Base-by-base conservation (phyloP, 106 monocot genomes). In the Allium cepa region DNA sequence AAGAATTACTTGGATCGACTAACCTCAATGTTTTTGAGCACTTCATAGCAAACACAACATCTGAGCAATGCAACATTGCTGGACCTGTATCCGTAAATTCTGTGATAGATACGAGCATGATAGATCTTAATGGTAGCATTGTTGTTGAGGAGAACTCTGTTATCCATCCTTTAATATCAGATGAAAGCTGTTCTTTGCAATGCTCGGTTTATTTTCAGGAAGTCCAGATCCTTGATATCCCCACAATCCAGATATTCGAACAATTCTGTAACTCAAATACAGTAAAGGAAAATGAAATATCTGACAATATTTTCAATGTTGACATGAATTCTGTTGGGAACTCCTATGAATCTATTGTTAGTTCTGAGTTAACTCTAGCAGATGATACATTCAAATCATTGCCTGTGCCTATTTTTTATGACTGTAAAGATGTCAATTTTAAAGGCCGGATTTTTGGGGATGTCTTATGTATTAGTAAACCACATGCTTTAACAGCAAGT, bases 351-450 rank as follows among this genome's bases (percentile, higher is more conserved):
- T 78, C 72, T 27, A 50, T 97, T 55, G 68, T 97, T 61, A 84
- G 82, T 73, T 82, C 80, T 72, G 92, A 92, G 73, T 79, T 92
- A 58, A 76, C 82, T 66, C 79, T 92, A 68, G 82, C 69, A 14
- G 96, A 97, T 89, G 89, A 87, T 50, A 74, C 77, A 60, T 92
- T 97, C 71, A 84, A 77, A 64, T 82, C 86, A 64, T 73, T 92
- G 61, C 96, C 96, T 62, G 72, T 74, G 22, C 96, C 96, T 72
- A 45, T 89, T 73, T 9, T 86, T 69, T 59, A 47, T 76, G 77
- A 82, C 75, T 76, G 73, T 58, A 77, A 79, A 79, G 47, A 60
- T 71, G 64, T 72, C 22, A 81, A 74, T 63, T 72, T 69, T 65
- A 9, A 56, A 18, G 62, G 15, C 59, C 27, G 50, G 12, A 66